phyloP scores from a whole-genome alignment of 2,329 filamentous ascomycete genomes.

The Thielaviopsis ethacetica region DNA sequence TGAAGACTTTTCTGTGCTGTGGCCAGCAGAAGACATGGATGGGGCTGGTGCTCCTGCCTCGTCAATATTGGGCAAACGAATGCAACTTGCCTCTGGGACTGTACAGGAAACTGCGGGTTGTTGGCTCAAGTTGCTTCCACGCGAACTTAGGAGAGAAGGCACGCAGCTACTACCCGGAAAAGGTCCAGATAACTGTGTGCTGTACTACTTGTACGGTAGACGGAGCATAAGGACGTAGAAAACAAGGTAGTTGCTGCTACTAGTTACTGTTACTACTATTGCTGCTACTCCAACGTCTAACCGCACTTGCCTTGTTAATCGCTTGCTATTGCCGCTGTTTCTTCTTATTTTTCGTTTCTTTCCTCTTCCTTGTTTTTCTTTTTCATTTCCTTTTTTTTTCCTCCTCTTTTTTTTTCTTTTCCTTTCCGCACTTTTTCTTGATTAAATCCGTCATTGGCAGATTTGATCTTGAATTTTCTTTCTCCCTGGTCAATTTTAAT shows the following conservation, averaged over 20 bases:
- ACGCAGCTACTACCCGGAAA: no score
- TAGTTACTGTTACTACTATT: not conserved
- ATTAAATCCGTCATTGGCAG: constrained; percentile 8
- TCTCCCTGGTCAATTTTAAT: not conserved
- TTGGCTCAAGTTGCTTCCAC: not conserved
- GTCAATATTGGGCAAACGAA: not conserved
- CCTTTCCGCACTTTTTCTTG: not conserved
- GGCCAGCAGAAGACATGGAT: no score
- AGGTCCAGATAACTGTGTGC: no score
- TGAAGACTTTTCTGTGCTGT: no score
- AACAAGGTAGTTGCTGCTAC: not conserved
- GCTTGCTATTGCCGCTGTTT: not conserved
- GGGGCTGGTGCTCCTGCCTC: not conserved
- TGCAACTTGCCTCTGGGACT: not conserved
- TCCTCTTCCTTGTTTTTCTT: not conserved
- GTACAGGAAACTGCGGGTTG: not conserved
- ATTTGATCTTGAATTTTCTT: constrained; percentile 11
- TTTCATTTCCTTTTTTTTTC: not conserved
- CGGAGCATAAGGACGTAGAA: not conserved
- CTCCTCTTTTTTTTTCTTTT: not conserved
- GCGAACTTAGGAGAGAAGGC: not conserved
- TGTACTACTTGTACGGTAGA: no score
- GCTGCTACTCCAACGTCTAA: not conserved
- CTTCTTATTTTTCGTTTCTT: not conserved
- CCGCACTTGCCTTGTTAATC: not conserved